Evolutionary conservation across 306 rosid genomes (phyloP), one percentile per base, ranked within the genome.

Genomic region (Cucumis hystrix): DNA sequence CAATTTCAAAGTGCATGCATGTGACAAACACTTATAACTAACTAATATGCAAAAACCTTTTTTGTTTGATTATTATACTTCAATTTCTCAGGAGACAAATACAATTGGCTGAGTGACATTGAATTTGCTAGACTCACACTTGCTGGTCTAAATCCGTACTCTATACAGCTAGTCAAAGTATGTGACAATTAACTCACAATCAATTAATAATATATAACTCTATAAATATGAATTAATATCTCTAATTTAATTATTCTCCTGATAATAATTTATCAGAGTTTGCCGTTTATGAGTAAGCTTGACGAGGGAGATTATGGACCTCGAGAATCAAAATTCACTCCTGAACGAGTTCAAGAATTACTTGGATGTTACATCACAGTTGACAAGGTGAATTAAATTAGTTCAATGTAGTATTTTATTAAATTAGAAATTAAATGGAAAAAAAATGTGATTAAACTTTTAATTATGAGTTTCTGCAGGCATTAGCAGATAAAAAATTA

Each of bases 101-200:
- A 89, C 85, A 87, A 86, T 63, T 93, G 98, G 98, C 84, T 91
- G 45, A 89, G 89, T 82, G 96, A 93, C 51, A 87, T 78, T 59
- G 96, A 91, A 82, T 93, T 93, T 83, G 87, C 65, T 4, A 88
- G 98, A 85, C 98, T 91, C 40, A 93, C 97, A 39, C 89, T 93
- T 43, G 90, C 97, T 0, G 98, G 98, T 76, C 90, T 93, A 78
- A 91, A 93, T 78, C 98, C 98, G 5, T 93, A 69, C 62, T 71
- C 83, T 76, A 80, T 93, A 61, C 81, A 87, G 69, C 76, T 86
- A 83, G 87, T 93, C 84, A 89, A 85, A 87, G 98, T 93, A 6
- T 12, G 10, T 68, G 28, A 39, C 51, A 2, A n/a, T 2, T 8
- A 4, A 25, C 14, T 33, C 12, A 43, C 3, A 17, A 51, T 2